Evolutionary conservation across 108 stramenopile species (phyloP).

Genomic region (Nitzschia sp.): DNA sequence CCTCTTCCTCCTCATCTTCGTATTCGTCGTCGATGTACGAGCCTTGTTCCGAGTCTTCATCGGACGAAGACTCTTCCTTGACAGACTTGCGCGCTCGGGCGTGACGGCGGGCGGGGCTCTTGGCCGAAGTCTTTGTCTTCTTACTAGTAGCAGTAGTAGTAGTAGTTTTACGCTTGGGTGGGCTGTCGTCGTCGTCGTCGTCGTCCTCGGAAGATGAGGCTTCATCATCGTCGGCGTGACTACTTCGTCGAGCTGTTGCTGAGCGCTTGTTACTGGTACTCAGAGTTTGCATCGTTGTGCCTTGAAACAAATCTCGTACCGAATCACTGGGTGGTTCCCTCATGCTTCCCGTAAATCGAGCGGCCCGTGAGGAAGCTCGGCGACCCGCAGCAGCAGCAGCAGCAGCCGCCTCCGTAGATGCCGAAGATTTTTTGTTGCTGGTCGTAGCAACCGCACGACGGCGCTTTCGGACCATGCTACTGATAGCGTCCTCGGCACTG

Average conservation of each 20-base stretch:
- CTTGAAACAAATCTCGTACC: conserved; percentile 26
- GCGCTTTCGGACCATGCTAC: background rate
- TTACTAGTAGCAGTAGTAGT: background rate
- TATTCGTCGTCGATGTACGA: conserved; percentile 43
- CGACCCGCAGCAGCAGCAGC: background rate
- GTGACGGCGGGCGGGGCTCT: conserved; percentile 19
- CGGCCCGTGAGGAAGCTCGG: conserved; percentile 36
- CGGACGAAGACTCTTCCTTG: background rate
- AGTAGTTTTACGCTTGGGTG: background rate
- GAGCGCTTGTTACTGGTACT: background rate
- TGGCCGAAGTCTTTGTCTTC: conserved; percentile 1
- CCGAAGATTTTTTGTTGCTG: background rate
- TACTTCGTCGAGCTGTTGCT: background rate
- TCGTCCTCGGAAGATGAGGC: background rate
- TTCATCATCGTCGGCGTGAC: background rate
- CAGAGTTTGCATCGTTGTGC: background rate
- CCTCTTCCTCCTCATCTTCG: conserved; percentile 62
- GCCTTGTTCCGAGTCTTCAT: conserved; percentile 32
- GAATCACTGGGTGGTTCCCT: conserved; percentile 44
- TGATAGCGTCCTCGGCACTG: background rate
- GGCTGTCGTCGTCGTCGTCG: background rate
- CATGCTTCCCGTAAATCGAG: conserved; percentile 42
- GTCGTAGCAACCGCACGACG: background rate
- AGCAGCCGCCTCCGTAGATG: background rate
- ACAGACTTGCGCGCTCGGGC: conserved; percentile 1